Evolutionary conservation across 768 basidiomycete species (phyloP).

Genomic region (Stropharia rugosoannulata): DNA sequence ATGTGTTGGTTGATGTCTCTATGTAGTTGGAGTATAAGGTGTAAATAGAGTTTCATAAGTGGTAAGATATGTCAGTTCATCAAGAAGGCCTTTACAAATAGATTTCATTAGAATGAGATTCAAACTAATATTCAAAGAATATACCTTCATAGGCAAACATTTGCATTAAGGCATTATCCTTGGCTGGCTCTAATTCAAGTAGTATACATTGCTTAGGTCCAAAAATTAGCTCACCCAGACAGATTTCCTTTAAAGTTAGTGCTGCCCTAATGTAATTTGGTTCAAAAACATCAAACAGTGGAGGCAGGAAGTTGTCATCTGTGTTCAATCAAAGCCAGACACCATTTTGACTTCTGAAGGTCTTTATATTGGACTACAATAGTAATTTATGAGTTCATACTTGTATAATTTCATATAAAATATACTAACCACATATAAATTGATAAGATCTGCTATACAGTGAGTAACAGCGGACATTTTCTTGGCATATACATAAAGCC

Average conservation of each 20-base stretch:
- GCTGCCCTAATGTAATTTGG: conserved; percentile 4
- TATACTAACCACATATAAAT: conserved; percentile 14
- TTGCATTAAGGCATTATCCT: not conserved
- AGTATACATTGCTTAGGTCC: not conserved
- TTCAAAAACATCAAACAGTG: conserved; percentile 13
- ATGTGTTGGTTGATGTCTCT: not conserved
- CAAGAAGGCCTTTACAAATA: not conserved
- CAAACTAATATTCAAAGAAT: not conserved
- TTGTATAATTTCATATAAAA: not conserved
- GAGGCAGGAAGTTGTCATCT: not conserved
- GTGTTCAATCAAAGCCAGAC: not conserved
- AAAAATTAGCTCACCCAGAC: conserved; percentile 5
- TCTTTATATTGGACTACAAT: not conserved
- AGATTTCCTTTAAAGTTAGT: not conserved
- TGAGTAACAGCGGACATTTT: not conserved
- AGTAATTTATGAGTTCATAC: not conserved
- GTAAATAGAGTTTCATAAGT: not conserved
- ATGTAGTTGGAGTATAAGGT: not conserved
- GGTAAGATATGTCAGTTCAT: not conserved
- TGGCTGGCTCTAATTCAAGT: not conserved
- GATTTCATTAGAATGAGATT: not conserved
- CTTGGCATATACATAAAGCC: conserved; percentile 23
- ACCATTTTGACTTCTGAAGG: not conserved
- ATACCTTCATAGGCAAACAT: not conserved
- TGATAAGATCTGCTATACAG: conserved; percentile 9